Evolutionary conservation across 805 yeast genomes (phyloP), one percentile per base, ranked within the genome.

Genomic region (Candida anglica): DNA sequence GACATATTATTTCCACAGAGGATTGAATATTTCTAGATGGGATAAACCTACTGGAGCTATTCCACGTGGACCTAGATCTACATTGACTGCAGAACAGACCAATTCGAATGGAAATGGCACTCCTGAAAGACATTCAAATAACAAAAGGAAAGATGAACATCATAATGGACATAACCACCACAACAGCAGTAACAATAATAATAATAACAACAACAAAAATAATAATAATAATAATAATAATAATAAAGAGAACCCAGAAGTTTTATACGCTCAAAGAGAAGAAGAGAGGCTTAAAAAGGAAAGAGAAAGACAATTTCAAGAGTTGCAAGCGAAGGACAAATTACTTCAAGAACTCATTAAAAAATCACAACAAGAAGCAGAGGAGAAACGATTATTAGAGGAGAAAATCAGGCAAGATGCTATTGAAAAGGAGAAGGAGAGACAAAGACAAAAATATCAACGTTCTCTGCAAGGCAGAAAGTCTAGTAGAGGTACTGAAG

Each of bases 1-100:
- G 10, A 53, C 47, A 11, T 81, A 79, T 50, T 84, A 74, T 54
- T 81, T 66, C 56, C 74, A 80, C 52, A 58, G 75, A 28, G 62
- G 50, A 5, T 55, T 63, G 17, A 65, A 67, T 22, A 44, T 59
- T 15, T 71, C 81, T 1, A 69, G 69, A 32, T 81, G 91, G 89
- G 79, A 75, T 6, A 63, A 58, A 33, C 91, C 91, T 1, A 46
- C 48, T 2, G 48, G 46, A 10, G 49, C 61, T 24, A 57, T 53
- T 6, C 66, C 69, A 5, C 48, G 42, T 18, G 65, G 61, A 1
- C 67, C 69, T 15, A n/a, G n/a, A n/a, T n/a, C n/a, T n/a, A n/a
- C n/a, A n/a, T n/a, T n/a, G n/a, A n/a, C n/a, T n/a, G n/a, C n/a
- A n/a, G n/a, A n/a, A n/a, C n/a, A n/a, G n/a, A n/a, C n/a, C n/a